These are phyloP conservation scores for Macrolepiota dolichaula DNA, from an alignment of 768 basidiomycete species.

Conservation along the genomic window DNA sequence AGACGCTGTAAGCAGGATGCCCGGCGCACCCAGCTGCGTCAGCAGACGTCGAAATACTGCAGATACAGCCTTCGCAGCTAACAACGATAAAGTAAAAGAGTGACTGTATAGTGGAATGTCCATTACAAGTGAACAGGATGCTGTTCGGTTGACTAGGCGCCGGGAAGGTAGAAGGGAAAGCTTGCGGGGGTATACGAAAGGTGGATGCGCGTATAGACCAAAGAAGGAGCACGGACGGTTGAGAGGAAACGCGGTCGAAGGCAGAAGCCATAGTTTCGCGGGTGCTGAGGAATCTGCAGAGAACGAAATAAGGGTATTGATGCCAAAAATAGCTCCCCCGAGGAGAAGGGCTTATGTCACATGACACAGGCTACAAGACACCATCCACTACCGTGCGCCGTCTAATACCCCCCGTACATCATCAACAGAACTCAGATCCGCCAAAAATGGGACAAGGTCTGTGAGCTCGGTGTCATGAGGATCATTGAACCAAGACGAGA, in stretches of 20 bases:
- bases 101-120: conserved; percentile 6
- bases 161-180: not conserved
- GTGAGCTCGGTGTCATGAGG: conserved; percentile 98
- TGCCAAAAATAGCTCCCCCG: not conserved
- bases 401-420: conserved; percentile 93
- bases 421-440: conserved; percentile 79
- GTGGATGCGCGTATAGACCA: conserved; percentile 6
- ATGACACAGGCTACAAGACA: not conserved
- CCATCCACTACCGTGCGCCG: conserved; percentile 58
- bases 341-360: not conserved
- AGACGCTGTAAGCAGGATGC: not conserved
- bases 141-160: conserved; percentile 1
- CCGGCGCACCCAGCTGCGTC: not conserved
- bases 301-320: not conserved
- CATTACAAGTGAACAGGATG: conserved; percentile 1
- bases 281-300: not conserved
- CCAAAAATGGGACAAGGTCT: conserved; percentile 90
- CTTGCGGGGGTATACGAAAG: conserved; percentile 11
- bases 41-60: conserved; percentile 1
- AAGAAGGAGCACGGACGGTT: conserved; percentile 3
- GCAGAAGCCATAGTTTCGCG: conserved; percentile 4
- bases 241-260: not conserved
- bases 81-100: conserved; percentile 2
- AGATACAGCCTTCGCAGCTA: not conserved
- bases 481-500: conserved; percentile 99